A percentile compares a stretch with the other conserved stretches of the same genome.
Conservation (phyloP, 2,329 filamentous ascomycete genomes). For the Exutisphaerella laricina region DNA sequence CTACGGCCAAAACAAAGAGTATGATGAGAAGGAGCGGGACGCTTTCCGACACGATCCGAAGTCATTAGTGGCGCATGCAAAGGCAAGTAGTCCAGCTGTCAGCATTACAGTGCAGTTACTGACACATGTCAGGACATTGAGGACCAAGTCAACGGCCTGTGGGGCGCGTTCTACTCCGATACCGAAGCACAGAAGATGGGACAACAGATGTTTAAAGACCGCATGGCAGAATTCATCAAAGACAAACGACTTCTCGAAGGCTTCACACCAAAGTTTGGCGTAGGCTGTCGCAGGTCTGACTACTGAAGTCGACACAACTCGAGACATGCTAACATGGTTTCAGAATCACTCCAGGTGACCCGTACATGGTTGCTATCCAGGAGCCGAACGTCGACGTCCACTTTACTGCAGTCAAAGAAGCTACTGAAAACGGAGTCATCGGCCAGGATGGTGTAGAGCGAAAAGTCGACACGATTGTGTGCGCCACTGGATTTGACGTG, state of each 20-base stretch:
- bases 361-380: constrained; percentile 48
- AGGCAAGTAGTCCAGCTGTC: constrained; percentile 27
- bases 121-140: constrained; percentile 19
- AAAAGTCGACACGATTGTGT: constrained; percentile 41
- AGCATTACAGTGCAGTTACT: too few relatives aligned
- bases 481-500: constrained; percentile 44
- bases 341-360: constrained; percentile 48
- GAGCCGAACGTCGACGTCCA: constrained; percentile 48
- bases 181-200: constrained; percentile 38
- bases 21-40: constrained; percentile 40
- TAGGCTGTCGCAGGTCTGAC: constrained; percentile 42
- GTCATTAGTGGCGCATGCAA: constrained; percentile 41
- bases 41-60: constrained; percentile 40
- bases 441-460: constrained; percentile 40
- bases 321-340: not conserved
- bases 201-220: constrained; percentile 36
- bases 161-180: constrained; percentile 43
- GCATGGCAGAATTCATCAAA: constrained; percentile 49
- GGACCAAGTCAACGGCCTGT: constrained; percentile 44
- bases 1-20: constrained; percentile 42
- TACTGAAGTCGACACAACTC: too few relatives aligned
- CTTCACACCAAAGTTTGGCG: constrained; percentile 43
- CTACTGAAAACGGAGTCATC: constrained; percentile 44
- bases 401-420: constrained; percentile 43
- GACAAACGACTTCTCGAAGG: constrained; percentile 46